These are phyloP conservation scores for Niveomyces coronatus DNA, from an alignment of 2,329 filamentous ascomycete species.

Conservation along the genomic window DNA sequence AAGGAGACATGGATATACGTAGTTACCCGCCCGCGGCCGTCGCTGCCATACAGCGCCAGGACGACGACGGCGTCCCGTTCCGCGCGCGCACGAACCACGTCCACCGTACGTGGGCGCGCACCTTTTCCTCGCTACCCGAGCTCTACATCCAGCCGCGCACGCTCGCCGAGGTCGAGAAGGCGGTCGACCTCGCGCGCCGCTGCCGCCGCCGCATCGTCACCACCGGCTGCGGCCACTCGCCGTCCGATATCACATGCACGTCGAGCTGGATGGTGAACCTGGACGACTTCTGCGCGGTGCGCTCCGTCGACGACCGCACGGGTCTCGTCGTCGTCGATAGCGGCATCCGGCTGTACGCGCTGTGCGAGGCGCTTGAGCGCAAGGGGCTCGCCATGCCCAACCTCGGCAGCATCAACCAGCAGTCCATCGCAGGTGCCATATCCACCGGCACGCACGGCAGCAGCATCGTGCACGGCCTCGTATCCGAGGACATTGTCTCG, in stretches of 20 bases:
- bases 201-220: constrained; percentile 75
- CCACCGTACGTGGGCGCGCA: constrained; percentile 91
- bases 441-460: constrained; percentile 91
- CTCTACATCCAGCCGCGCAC: constrained; percentile 81
- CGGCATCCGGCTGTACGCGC: constrained; percentile 71
- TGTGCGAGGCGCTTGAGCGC: constrained; percentile 64
- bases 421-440: constrained; percentile 87
- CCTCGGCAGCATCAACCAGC: constrained; percentile 87
- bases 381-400: constrained; percentile 80
- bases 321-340: constrained; percentile 68
- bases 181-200: constrained; percentile 67
- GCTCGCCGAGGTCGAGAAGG: constrained; percentile 71
- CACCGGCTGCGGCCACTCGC: constrained; percentile 87
- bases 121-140: constrained; percentile 81
- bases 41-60: constrained; percentile 22
- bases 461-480: constrained; percentile 69
- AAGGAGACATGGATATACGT: too few species aligned
- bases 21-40: constrained; percentile 29
- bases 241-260: constrained; percentile 83
- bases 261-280: constrained; percentile 93
- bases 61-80: constrained; percentile 51
- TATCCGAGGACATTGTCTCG: constrained; percentile 66
- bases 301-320: constrained; percentile 56
- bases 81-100: constrained; percentile 60
- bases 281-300: constrained; percentile 65